phyloP scores from a whole-genome alignment of 768 basidiomycete genomes.

The Tricholoma sp. region DNA sequence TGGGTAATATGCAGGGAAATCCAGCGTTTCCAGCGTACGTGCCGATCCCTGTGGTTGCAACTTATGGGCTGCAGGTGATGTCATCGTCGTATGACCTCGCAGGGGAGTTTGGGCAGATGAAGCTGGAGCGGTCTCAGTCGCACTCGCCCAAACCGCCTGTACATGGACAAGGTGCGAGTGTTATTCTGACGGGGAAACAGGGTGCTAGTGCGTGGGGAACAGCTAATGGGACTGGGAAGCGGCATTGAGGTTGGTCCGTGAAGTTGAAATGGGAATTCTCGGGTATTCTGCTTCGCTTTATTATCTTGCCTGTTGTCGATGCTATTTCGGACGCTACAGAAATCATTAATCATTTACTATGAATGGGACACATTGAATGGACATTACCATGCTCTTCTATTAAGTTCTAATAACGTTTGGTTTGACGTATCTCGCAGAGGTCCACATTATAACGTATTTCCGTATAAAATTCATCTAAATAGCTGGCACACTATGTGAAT shows the following conservation, averaged over 20 bases:
- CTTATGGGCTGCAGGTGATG: conserved; percentile 3
- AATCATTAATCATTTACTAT: too few species aligned
- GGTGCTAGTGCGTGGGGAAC: neutral
- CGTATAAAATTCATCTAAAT: too few species aligned
- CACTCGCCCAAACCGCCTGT: neutral
- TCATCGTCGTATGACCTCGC: conserved; percentile 27
- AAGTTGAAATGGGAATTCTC: neutral
- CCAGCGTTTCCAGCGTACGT: neutral
- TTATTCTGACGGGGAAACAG: neutral
- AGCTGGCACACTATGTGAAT: too few species aligned
- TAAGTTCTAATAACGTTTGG: too few species aligned
- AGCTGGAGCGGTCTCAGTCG: conserved; percentile 9
- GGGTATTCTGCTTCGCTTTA: neutral
- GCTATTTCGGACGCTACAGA: neutral
- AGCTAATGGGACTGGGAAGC: neutral
- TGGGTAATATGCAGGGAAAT: conserved; percentile 4
- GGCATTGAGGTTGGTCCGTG: neutral
- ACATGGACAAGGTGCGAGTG: neutral
- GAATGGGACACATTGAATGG: too few species aligned
- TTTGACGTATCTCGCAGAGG: too few species aligned
- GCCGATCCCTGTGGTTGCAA: neutral
- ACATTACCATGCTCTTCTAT: too few species aligned
- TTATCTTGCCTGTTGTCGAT: neutral
- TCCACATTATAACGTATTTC: too few species aligned
- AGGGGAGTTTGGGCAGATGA: conserved; percentile 37